Evolutionary conservation across 768 basidiomycete genomes (phyloP).

Genomic region (Tricholoma flavovirens): DNA sequence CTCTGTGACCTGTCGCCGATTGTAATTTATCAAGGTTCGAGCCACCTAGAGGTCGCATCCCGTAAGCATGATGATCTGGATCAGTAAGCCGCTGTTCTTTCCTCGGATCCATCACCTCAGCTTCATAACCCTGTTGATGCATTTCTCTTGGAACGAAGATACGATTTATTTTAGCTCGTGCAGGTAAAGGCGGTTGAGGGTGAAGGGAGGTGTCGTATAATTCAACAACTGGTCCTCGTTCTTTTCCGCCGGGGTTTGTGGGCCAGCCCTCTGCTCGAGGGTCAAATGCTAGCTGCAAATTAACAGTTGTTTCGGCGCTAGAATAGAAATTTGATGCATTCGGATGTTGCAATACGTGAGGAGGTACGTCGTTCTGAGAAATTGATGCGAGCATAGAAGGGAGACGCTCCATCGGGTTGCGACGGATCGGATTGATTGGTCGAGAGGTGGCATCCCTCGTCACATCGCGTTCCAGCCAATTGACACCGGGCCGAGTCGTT

Average conservation of each 20-base stretch:
- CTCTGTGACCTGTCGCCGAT: not conserved
- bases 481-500: not conserved
- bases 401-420: conserved; percentile 10
- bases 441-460: not conserved
- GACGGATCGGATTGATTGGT: not conserved
- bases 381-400: not conserved
- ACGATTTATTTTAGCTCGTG: not conserved
- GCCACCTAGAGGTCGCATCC: not conserved
- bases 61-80: not conserved
- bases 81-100: not conserved
- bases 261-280: not conserved
- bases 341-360: not conserved
- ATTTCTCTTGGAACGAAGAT: too few species aligned
- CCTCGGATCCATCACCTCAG: not conserved
- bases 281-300: not conserved
- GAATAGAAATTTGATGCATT: not conserved
- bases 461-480: not conserved
- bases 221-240: not conserved
- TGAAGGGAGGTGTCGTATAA: not conserved
- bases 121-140: not conserved
- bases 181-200: not conserved
- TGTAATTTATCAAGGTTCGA: not conserved
- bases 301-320: not conserved
- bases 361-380: not conserved
- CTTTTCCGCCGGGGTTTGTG: not conserved